Conservation (phyloP, 116 monocot genomes). For the Iris pallida region DNA sequence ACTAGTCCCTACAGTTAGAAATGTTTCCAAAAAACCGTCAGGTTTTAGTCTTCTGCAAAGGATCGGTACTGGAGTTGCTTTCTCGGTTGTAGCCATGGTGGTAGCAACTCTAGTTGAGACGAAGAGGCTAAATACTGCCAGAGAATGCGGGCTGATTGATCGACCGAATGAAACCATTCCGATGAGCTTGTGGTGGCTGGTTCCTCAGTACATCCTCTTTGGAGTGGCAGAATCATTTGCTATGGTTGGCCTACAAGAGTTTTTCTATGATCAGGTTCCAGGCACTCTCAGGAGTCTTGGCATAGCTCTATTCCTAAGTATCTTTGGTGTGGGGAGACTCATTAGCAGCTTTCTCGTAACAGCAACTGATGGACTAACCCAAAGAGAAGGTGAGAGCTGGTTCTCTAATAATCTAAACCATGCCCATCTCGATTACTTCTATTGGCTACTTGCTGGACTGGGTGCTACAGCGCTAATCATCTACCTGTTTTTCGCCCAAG, state of each 20-base stretch:
- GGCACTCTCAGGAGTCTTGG: conserved; percentile 44
- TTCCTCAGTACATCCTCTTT: conserved; percentile 39
- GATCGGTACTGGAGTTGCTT: conserved; percentile 36
- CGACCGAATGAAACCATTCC: conserved; percentile 23
- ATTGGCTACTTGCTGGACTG: conserved; percentile 41
- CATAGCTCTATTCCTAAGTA: conserved; percentile 48
- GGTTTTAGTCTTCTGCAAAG: conserved; percentile 47
- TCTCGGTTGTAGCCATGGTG: conserved; percentile 27
- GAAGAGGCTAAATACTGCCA: conserved; percentile 32
- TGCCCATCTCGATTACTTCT: conserved; percentile 48
- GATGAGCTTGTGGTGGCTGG: conserved; percentile 52
- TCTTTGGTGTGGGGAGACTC: conserved; percentile 42
- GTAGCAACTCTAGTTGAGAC: conserved; percentile 40
- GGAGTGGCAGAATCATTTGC: conserved; percentile 41
- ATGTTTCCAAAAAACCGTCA: conserved; percentile 12
- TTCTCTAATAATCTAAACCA: conserved; percentile 36
- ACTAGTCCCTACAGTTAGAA: conserved; percentile 25
- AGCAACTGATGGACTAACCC: conserved; percentile 19
- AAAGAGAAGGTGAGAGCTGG: conserved; percentile 26
- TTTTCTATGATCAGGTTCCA: conserved; percentile 69
- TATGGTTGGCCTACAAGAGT: conserved; percentile 50
- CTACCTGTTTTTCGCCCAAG: conserved; percentile 20
- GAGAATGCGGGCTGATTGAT: conserved; percentile 28
- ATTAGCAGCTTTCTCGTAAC: conserved; percentile 47
- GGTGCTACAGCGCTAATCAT: conserved; percentile 11